Evolutionary conservation across 768 basidiomycete species (phyloP).

Genomic region (Leucocoprinus sp.): DNA sequence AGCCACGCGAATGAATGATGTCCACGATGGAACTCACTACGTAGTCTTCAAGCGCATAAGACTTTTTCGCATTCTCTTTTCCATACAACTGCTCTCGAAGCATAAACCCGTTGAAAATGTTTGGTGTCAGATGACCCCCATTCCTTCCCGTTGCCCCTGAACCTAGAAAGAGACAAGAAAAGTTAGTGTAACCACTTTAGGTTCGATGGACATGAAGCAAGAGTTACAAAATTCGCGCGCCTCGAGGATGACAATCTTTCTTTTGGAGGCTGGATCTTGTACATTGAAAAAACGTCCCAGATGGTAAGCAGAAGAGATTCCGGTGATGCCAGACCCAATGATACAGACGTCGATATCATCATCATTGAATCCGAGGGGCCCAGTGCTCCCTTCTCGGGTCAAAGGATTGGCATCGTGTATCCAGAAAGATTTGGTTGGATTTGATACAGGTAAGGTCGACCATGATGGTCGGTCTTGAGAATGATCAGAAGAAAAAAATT

Average conservation of each 20-base stretch:
- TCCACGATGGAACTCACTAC: slow-evolving; percentile 39
- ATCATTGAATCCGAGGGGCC: slow-evolving; percentile 33
- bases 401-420: slow-evolving; percentile 58
- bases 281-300: slow-evolving; percentile 24
- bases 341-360: slow-evolving; percentile 63
- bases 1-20: slow-evolving; percentile 36
- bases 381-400: slow-evolving; percentile 57
- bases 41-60: slow-evolving; percentile 49
- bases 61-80: slow-evolving; percentile 44
- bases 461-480: slow-evolving; percentile 1
- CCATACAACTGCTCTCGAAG: slow-evolving; percentile 33
- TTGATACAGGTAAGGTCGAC: slow-evolving; percentile 39
- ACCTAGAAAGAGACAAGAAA: slow-evolving; percentile 30
- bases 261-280: slow-evolving; percentile 2
- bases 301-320: slow-evolving; percentile 68
- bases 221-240: slow-evolving; percentile 80
- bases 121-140: slow-evolving; percentile 65
- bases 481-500: background rate
- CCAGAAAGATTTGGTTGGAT: slow-evolving; percentile 74
- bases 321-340: slow-evolving; percentile 76
- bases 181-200: background rate
- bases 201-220: slow-evolving; percentile 1
- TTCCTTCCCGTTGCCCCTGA: slow-evolving; percentile 79
- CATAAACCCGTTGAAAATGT: slow-evolving; percentile 38
- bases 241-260: slow-evolving; percentile 63